A percentile compares a stretch with the other conserved stretches of the same genome.
phyloP scores from a whole-genome alignment of 2,329 filamentous ascomycete genomes.

The Fusarium oligoseptatum region DNA sequence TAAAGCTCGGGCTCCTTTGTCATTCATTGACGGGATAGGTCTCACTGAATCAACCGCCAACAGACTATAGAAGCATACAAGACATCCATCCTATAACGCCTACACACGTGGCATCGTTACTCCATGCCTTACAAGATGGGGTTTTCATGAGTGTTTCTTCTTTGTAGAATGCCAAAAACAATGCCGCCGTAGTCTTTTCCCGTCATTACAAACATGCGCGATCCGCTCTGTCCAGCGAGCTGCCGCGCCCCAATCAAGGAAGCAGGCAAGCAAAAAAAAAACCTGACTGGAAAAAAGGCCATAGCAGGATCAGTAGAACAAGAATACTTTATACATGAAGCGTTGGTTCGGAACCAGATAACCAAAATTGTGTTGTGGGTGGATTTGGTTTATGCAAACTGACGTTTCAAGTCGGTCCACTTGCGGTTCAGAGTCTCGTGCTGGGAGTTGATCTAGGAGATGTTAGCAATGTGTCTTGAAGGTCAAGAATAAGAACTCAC shows the following conservation, averaged over 20 bases:
- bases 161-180: conserved; percentile 34
- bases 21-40: conserved; percentile 11
- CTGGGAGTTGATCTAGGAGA: conserved; percentile 72
- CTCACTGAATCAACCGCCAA: background rate
- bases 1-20: background rate
- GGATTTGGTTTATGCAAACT: conserved; percentile 59
- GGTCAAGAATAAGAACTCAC: conserved; percentile 66
- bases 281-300: conserved; percentile 10
- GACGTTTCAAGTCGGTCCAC: conserved; percentile 79
- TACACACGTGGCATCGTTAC: conserved; percentile 17
- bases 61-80: conserved; percentile 9
- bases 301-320: conserved; percentile 26
- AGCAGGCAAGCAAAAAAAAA: conserved; percentile 18
- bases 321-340: conserved; percentile 47
- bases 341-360: conserved; percentile 16
- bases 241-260: conserved; percentile 7
- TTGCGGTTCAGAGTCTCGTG: conserved; percentile 81
- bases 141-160: conserved; percentile 28
- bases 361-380: conserved; percentile 18
- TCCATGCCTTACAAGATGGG: conserved; percentile 15
- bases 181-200: conserved; percentile 32
- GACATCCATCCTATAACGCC: conserved; percentile 14
- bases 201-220: conserved; percentile 38
- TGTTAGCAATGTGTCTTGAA: conserved; percentile 28
- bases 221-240: conserved; percentile 29